phyloP scores from a whole-genome alignment of 2,329 filamentous ascomycete species.

The Penicillium sp. region DNA sequence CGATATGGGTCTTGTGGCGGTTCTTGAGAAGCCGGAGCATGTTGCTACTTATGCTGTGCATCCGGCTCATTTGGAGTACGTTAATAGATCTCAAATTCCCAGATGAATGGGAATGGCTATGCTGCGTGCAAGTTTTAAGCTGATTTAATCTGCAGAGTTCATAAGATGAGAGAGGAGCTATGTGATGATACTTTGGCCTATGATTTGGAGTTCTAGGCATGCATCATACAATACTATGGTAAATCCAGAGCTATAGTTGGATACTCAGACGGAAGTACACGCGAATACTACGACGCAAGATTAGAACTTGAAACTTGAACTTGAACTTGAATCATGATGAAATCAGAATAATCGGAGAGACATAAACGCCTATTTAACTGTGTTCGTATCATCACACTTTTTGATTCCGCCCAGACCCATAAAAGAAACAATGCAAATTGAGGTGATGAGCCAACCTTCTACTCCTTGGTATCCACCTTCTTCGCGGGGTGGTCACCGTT shows the following conservation, averaged over 20 bases:
- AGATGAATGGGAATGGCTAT: not conserved
- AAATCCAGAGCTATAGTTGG: too few species aligned
- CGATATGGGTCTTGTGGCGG: slow-evolving; percentile 54
- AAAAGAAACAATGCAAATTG: slow-evolving; percentile 24
- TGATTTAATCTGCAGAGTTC: slow-evolving; percentile 38
- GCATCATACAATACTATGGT: too few species aligned
- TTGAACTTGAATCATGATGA: slow-evolving; percentile 7
- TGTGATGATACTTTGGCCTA: slow-evolving; percentile 52
- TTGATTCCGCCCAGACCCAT: slow-evolving; percentile 27
- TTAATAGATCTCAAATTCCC: slow-evolving; percentile 6
- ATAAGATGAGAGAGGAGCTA: slow-evolving; percentile 48
- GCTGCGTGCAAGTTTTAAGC: not conserved
- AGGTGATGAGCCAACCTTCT: slow-evolving; percentile 20
- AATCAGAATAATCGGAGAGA: slow-evolving; percentile 8
- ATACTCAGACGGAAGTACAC: not conserved
- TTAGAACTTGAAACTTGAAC: not conserved
- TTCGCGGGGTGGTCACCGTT: slow-evolving; percentile 52
- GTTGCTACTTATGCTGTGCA: slow-evolving; percentile 52
- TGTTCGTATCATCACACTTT: slow-evolving; percentile 36
- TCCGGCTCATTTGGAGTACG: slow-evolving; percentile 55
- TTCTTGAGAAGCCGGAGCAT: slow-evolving; percentile 52
- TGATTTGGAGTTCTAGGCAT: slow-evolving; percentile 46
- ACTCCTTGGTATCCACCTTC: slow-evolving; percentile 57
- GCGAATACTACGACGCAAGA: not conserved
- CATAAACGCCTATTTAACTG: slow-evolving; percentile 30